phyloP scores from a whole-genome alignment of 2,329 filamentous ascomycete species.

The Ceratocystis eucalypticola region DNA sequence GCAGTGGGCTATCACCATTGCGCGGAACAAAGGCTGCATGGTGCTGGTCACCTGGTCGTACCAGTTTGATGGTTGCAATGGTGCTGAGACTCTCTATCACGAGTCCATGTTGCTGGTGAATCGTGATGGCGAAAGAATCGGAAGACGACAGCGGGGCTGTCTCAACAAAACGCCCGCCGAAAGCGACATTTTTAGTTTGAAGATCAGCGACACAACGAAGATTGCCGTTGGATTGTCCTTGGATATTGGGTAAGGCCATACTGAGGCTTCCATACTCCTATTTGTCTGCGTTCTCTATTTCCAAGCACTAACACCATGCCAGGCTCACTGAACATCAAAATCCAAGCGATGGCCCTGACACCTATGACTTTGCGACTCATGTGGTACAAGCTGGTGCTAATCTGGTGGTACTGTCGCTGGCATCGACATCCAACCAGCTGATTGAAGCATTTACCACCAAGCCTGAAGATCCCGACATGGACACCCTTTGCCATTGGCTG shows the following conservation, averaged over 20 bases:
- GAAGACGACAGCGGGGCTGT: neutral
- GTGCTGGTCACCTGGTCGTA: neutral
- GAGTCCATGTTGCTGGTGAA: neutral
- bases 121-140: neutral
- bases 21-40: neutral
- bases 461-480: neutral
- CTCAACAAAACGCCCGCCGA: neutral
- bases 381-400: neutral
- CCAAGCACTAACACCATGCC: neutral
- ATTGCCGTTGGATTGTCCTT: neutral
- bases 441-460: neutral
- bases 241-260: neutral
- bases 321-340: neutral
- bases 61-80: neutral
- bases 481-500: neutral
- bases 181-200: neutral
- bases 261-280: neutral
- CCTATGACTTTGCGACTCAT: neutral
- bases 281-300: neutral
- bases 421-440: neutral
- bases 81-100: neutral
- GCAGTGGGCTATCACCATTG: neutral
- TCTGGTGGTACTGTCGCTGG: neutral
- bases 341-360: neutral
- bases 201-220: neutral